Base-by-base conservation (phyloP, 768 basidiomycete genomes). In the Thelephora aurantiotincta region DNA sequence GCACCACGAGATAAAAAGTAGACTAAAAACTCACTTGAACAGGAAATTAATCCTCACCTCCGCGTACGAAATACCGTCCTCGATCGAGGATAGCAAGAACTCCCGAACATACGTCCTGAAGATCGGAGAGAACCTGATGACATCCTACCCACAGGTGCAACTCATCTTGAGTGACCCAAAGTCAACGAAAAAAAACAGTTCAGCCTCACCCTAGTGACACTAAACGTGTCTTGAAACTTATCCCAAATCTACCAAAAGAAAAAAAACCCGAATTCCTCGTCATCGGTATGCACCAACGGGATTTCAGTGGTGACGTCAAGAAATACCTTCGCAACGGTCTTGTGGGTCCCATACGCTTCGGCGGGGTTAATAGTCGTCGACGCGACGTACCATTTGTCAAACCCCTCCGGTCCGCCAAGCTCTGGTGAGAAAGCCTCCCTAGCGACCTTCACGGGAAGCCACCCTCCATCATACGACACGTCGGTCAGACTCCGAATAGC, bases 311-410 rank as follows among this genome's bases (percentile, higher is more conserved):
- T n/a, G n/a, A n/a, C n/a, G n/a, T n/a, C n/a, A n/a, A n/a, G 9
- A 30, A 4, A 30, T 30, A 77, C 84, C 72, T 83, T 82, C 2
- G 68, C 63, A 9, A 78, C 68, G 4, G 80, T 83, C 46, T 83
- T 82, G 51, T 85, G 79, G 2, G 79, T 85, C 3, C 70, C 67
- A 54, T 87, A 86, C 3, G 82, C 82, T 53, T 86, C 79, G 2
- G 68, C 65, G 9, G 83, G 79, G 58, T 80, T 75, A 54, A 89
- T 83, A 45, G 70, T 77, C 66, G 84, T 65, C 3, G 72, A 62
- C 37, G 65, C 68, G 43, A 74, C 59, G 9, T 79, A 69, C 82
- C 80, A 83, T 45, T 64, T 63, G 60, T 88, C 83, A 48, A 88
- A 87, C 2, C 74, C 80, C 50, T 72, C 68, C 0, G 71, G 67